Evolutionary conservation across 495 filamentous ascomycete species (phyloP).

Genomic region (Penicilliopsis zonata): DNA sequence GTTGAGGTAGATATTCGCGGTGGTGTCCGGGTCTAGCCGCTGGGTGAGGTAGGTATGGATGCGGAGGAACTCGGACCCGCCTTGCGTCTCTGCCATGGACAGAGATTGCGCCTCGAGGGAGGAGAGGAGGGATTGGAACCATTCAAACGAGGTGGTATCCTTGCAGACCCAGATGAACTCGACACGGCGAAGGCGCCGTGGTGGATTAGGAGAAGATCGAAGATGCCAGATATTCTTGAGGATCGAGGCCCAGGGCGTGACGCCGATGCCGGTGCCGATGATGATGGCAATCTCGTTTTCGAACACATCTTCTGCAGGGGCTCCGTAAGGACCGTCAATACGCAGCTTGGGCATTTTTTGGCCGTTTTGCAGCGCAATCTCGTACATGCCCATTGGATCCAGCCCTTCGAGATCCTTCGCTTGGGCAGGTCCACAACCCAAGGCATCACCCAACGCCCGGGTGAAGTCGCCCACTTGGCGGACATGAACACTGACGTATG

Average conservation of each 20-base stretch:
- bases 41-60: constrained; percentile 99
- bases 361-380: constrained; percentile 89
- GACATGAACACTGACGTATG: constrained; percentile 87
- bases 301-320: constrained; percentile 85
- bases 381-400: constrained; percentile 94
- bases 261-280: constrained; percentile 94
- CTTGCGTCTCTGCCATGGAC: constrained; percentile 51
- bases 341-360: constrained; percentile 79
- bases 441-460: constrained; percentile 71
- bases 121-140: constrained; percentile 91
- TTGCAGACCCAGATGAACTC: constrained; percentile 99
- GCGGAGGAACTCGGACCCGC: constrained; percentile 76
- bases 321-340: constrained; percentile 93
- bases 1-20: constrained; percentile 94
- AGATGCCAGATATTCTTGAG: constrained; percentile 98
- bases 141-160: constrained; percentile 92
- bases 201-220: constrained; percentile 56
- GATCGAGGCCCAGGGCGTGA: constrained; percentile 95
- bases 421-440: constrained; percentile 80
- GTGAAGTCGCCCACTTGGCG: constrained; percentile 97
- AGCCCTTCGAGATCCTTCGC: constrained; percentile 76
- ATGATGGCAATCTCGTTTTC: constrained; percentile 97
- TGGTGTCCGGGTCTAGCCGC: constrained; percentile 77
- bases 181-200: constrained; percentile 78
- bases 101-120: constrained; percentile 83